Evolutionary conservation across 2,329 filamentous ascomycete species (phyloP).

Genomic region (Biscogniauxia marginata): DNA sequence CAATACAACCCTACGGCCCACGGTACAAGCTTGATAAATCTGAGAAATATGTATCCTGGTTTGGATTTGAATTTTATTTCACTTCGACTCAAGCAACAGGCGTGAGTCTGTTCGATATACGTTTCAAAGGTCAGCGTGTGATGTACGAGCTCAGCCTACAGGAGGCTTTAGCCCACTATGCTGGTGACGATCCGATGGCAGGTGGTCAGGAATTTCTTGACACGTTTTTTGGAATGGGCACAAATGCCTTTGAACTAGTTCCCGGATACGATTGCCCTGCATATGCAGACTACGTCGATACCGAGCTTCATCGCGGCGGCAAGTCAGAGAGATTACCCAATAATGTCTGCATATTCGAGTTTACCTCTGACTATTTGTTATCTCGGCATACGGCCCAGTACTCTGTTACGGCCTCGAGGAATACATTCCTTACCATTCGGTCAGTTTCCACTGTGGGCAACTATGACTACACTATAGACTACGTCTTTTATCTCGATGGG

Average conservation of each 20-base stretch:
- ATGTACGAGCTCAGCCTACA: slow-evolving; percentile 36
- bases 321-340: slow-evolving; percentile 33
- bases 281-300: slow-evolving; percentile 28
- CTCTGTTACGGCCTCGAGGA: slow-evolving; percentile 22
- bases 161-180: slow-evolving; percentile 26
- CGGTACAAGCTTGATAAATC: slow-evolving; percentile 36
- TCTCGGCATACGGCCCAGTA: slow-evolving; percentile 35
- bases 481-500: slow-evolving; percentile 41
- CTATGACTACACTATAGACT: slow-evolving; percentile 42
- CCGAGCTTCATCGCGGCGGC: slow-evolving; percentile 17
- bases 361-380: slow-evolving; percentile 36
- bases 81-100: slow-evolving; percentile 35
- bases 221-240: slow-evolving; percentile 33
- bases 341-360: slow-evolving; percentile 45
- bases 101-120: slow-evolving; percentile 37
- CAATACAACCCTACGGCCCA: slow-evolving; percentile 38
- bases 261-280: slow-evolving; percentile 28
- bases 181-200: slow-evolving; percentile 31
- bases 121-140: slow-evolving; percentile 39
- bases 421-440: slow-evolving; percentile 35
- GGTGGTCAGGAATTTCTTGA: slow-evolving; percentile 30
- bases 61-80: slow-evolving; percentile 42
- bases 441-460: slow-evolving; percentile 41
- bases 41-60: slow-evolving; percentile 41
- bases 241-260: slow-evolving; percentile 27